Base-by-base conservation (phyloP, 768 basidiomycete genomes). In the Lyophyllum atratum region DNA sequence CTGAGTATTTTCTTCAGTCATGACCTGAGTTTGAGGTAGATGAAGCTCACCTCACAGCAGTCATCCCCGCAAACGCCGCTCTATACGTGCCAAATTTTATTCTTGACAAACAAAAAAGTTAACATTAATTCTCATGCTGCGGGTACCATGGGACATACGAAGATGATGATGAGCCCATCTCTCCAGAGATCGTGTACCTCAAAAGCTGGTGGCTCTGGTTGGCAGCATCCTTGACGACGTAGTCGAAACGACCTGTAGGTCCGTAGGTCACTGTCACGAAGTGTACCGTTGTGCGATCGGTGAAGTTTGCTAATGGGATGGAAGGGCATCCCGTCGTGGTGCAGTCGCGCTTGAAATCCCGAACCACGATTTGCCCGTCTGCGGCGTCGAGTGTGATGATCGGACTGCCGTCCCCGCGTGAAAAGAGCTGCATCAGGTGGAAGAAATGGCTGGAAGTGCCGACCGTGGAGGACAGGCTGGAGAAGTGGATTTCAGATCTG, bases 291-390 rank as follows among this genome's bases (percentile, higher is more conserved):
- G 49, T 50, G 49, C 49, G 49, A 14, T 39, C 49, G 15, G 31
- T 39, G 34, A 50, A 50, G 22, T 33, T 50, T 6, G 21, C n/a
- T 12, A 54, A 14, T 14, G 33, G 53, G 28, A 47, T 31, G 44
- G 53, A 54, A 21, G 45, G 45, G 29, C 53, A 26, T 12, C 14
- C 14, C n/a, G 53, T 46, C n/a, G 28, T 37, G 2, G 17, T 9
- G 29, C 49, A 50, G 22, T 50, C 49, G 22, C 49, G 34, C 37
- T 50, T 50, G 49, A 22, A 50, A 33, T 50, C 49, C 22, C 28
- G 12, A 4, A 33, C 17, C 14, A 8, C 17, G 19, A 50, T 50
- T 22, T 50, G 2, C 21, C 49, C 49, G 49, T 14, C 17, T 26
- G 24, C 31, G 14, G 24, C 49, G 33, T 50, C 49, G 24, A 50